These are phyloP conservation scores for Echium plantagineum DNA, from an alignment of 257 asterid species.

Conservation along the genomic window DNA sequence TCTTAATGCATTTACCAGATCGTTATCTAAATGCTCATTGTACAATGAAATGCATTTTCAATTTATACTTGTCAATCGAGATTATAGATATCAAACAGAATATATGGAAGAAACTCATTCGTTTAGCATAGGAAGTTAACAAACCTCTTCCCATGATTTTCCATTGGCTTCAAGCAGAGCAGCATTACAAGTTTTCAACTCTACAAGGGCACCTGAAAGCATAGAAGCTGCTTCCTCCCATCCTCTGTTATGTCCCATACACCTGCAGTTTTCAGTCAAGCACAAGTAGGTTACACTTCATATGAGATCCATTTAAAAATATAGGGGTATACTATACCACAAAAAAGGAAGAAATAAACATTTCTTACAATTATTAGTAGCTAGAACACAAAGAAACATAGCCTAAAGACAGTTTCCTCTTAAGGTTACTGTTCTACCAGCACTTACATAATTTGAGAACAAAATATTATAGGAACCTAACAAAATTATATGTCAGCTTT, in stretches of 20 bases:
- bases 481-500: no score
- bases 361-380: no score
- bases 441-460: no score
- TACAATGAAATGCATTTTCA: background rate
- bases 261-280: constrained; percentile 40
- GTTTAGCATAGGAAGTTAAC: constrained; percentile 2
- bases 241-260: constrained; percentile 95
- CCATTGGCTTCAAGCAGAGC: constrained; percentile 88
- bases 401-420: no score
- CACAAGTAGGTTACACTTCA: background rate
- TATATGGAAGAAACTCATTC: background rate
- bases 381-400: no score
- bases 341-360: background rate
- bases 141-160: constrained; percentile 85
- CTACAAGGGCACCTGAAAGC: constrained; percentile 65
- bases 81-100: background rate
- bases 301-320: background rate
- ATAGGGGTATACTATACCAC: background rate
- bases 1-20: no score
- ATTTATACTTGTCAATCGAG: background rate
- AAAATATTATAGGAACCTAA: no score
- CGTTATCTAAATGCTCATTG: background rate
- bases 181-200: constrained; percentile 83
- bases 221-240: constrained; percentile 98
- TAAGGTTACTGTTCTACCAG: no score